Base-by-base conservation (phyloP, 2,329 filamentous ascomycete genomes). In the Tolypocladium pustulatum region DNA sequence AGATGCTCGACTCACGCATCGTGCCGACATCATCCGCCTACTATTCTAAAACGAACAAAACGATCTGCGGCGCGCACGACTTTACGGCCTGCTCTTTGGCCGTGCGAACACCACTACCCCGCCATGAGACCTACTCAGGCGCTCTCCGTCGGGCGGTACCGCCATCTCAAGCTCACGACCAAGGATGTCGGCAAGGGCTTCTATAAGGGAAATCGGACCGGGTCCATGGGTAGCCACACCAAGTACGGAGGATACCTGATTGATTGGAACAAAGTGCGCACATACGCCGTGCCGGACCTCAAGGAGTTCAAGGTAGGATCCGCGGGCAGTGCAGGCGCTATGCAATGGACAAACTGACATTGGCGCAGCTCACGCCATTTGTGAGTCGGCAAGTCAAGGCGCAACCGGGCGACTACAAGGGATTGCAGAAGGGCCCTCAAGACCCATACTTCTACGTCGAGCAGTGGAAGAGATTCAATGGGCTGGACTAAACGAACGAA, bases 201-300 rank as follows among this genome's bases (percentile, higher is more conserved):
- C 84, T 99, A 99, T 85, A 97, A 97, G 81, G 94, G 94, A 71
- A 97, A 89, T 67, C 82, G 92, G 54, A 88, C 91, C 0, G 94
- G 94, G 1, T 85, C 89, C 49, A 91, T 95, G 85, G 94, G 94
- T 72, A 76, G 79, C 17, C 90, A 95, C 76, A 92, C 89, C 58
- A 89, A 89, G 72, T 84, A 85, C 71, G 94, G 93, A 73, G 87
- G 87, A 56, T 99, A 94, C 74, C 73, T 85, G 54, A 86, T 97
- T 65, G 89, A 97, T 65, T 96, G 83, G 81, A 75, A 79, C 58
- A 96, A 95, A 76, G 90, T 97, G 69, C 87, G 93, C 73, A 96
- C 92, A 58, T 99, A 91, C 72, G 88, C 89, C 58, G 90, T 90
- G 66, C 92, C 93, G 0, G 79, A 81, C 54, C 72, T 95, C 60